Percentiles rank a stretch among this genome's conserved stretches.
phyloP scores from a whole-genome alignment of 257 asterid genomes.

The Solanum arcanum region DNA sequence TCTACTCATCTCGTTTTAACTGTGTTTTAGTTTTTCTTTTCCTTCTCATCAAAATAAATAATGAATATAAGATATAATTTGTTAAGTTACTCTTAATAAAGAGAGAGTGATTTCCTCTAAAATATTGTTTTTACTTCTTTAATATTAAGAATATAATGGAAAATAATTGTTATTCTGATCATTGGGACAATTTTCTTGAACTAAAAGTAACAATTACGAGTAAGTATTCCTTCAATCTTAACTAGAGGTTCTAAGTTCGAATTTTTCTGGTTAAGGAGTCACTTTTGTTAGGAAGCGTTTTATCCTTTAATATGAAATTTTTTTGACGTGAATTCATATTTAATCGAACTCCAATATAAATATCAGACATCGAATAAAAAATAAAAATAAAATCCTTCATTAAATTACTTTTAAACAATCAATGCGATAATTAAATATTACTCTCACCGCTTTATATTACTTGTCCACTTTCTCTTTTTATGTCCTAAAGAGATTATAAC shows the following conservation, averaged over 20 bases:
- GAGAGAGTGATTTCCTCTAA: background rate
- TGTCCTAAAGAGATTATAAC: background rate
- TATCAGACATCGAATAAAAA: rapidly evolving
- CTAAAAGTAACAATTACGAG: background rate
- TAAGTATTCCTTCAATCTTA: background rate
- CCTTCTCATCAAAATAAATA: no score
- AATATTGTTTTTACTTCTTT: background rate
- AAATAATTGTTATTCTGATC: background rate
- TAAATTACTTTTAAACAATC: background rate
- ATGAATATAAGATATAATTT: no score
- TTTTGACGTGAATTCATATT: background rate
- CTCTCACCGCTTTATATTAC: background rate
- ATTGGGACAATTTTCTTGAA: background rate
- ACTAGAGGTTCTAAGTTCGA: no score
- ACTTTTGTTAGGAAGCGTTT: no score
- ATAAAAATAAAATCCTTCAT: no score
- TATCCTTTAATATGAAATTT: rapidly evolving
- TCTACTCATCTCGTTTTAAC: background rate
- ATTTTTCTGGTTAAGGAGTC: no score
- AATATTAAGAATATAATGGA: background rate
- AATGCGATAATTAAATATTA: no score
- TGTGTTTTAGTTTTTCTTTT: background rate
- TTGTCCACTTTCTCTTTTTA: background rate
- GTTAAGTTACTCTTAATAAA: background rate
- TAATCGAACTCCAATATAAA: no score